Evolutionary conservation across 164 flowering plant species (phyloP).

Genomic region (Magnolia changhungtana): DNA sequence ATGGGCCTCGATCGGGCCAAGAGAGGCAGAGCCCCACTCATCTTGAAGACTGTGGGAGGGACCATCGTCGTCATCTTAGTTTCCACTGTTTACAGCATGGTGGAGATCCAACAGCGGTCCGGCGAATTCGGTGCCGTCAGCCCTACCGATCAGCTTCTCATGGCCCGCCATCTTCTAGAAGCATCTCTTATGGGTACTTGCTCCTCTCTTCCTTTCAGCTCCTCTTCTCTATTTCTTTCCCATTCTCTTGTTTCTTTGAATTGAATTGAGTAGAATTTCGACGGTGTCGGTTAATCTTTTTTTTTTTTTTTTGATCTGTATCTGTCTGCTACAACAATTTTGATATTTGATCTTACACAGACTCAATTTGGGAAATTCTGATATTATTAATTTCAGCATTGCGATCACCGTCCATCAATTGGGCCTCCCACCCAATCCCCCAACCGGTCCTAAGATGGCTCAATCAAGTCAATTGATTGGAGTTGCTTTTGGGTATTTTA

Average conservation of each 20-base stretch:
- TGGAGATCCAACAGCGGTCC: constrained; percentile 55
- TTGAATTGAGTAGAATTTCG: not conserved
- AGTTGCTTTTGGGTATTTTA: not conserved
- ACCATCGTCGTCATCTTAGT: constrained; percentile 46
- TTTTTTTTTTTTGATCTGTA: too few species aligned
- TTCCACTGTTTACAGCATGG: constrained; percentile 52
- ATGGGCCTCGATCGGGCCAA: constrained; percentile 72
- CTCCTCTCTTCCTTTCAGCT: not conserved
- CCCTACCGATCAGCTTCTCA: constrained; percentile 86
- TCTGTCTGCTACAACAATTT: not conserved
- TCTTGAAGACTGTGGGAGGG: constrained; percentile 68
- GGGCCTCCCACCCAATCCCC: not conserved
- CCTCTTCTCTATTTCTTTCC: not conserved
- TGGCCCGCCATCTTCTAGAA: constrained; percentile 68
- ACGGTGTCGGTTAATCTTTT: not conserved
- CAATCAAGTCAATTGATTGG: not conserved
- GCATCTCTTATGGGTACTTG: constrained; percentile 80
- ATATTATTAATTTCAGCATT: not conserved
- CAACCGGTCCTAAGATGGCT: not conserved
- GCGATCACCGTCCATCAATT: too few species aligned
- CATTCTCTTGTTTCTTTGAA: not conserved
- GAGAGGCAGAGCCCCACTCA: constrained; percentile 69
- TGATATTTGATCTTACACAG: not conserved
- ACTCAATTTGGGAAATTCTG: not conserved
- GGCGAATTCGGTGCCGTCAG: constrained; percentile 39